Evolutionary conservation across 345 rosid species (phyloP).

Genomic region (Eucalyptus cloeziana): DNA sequence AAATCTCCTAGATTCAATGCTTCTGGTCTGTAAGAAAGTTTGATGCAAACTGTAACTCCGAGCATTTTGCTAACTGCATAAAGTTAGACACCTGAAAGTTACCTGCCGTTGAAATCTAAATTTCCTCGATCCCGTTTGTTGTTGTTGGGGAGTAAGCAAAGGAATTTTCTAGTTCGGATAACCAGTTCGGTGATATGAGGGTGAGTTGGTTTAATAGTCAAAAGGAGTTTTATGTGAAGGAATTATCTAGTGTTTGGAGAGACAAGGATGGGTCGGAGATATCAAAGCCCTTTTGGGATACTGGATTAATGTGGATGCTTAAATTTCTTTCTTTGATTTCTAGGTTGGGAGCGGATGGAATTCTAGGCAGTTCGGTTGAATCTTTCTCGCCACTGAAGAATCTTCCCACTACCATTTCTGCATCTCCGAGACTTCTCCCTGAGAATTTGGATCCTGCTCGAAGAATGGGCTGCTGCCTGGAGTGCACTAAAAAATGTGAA

Average conservation of each 20-base stretch:
- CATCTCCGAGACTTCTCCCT: slow-evolving; percentile 14
- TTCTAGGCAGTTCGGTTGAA: slow-evolving; percentile 42
- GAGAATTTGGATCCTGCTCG: slow-evolving; percentile 39
- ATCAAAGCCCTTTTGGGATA: neutral
- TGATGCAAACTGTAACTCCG: neutral
- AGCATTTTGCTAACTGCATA: neutral
- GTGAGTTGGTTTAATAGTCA: neutral
- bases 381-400: slow-evolving; percentile 51
- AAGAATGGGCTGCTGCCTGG: slow-evolving; percentile 47
- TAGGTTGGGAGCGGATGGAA: slow-evolving; percentile 51
- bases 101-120: neutral
- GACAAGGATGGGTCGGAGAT: neutral
- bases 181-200: neutral
- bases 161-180: neutral
- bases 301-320: neutral
- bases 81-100: neutral
- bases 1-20: neutral
- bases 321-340: neutral
- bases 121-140: neutral
- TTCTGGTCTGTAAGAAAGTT: neutral
- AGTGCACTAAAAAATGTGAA: slow-evolving; percentile 52
- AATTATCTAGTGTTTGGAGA: neutral
- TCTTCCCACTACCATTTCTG: slow-evolving; percentile 12
- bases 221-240: neutral
- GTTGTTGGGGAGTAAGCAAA: neutral